Evolutionary conservation across 208 protist species (phyloP), one percentile per base, ranked within the genome.

Genomic region (Leishmania guyanensis): DNA sequence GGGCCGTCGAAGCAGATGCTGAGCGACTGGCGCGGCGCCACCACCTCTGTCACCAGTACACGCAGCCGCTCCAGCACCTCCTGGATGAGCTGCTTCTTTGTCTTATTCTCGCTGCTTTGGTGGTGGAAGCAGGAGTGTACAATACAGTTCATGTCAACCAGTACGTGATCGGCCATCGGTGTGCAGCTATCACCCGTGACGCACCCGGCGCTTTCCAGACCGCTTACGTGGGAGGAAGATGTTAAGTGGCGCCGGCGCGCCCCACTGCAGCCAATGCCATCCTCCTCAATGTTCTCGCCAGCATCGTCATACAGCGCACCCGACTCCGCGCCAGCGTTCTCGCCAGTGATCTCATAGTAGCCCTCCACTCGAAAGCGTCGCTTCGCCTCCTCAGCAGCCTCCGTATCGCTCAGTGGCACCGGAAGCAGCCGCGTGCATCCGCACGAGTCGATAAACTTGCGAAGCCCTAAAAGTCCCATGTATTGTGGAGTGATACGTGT

Each of bases 141-240:
- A 64, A 97, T 93, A 86, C 94, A 95, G 84, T 97, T 97, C 87
- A 95, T 91, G 75, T 97, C 94, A 22, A 95, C 83, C 2, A 97
- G 83, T 22, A 97, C 94, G 85, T 97, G 94, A 72, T 95, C 94
- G 3, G 81, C 80, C n/a, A 71, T 33, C 9, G 84, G 68, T 6
- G 60, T 73, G 43, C 69, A 26, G 69, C 9, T 79, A 5, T 22
- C 53, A 33, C 8, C 16, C 20, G 65, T 70, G 9, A 36, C 73
- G 48, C 2, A 46, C 50, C n/a, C 51, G 3, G 66, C 68, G 5
- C 6, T 12, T 20, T 39, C 26, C 10, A 39, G 46, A 20, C 16
- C 0, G 22, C 58, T 58, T 12, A 79, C 75, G 51, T 87, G 79
- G 14, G 79, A 68, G 2, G 80, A 87, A 1, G 79, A 87, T 2